Base-by-base conservation (phyloP, 176 grass and related monocot species). In the Canna indica region DNA sequence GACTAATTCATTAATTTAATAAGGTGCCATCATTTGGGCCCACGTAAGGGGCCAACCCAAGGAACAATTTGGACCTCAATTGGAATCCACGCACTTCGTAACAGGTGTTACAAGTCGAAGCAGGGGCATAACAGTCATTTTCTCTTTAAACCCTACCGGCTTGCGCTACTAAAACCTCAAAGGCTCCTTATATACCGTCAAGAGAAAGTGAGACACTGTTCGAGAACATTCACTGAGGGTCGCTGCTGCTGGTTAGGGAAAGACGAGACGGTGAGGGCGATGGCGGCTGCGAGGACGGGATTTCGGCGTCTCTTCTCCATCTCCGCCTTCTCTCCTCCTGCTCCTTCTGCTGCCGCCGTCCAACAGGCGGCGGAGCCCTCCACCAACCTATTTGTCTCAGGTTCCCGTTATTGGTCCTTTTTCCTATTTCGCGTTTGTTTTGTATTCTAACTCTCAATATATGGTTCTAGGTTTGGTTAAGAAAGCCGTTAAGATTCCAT, bases 261-360 rank as follows among this genome's bases (percentile, higher is more conserved):
- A 25, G 34, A 0, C n/a, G n/a, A n/a, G n/a, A n/a, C n/a, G n/a
- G n/a, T n/a, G 13, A 67, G 73, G 64, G 76, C 81, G 42, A 80
- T 83, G 75, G 76, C 79, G 38, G 74, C 56, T 64, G 83, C 72
- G 36, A 81, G 83, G 65, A 79, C 75, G 45, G 93, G 88, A 24
- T 79, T 96, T 74, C 86, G 85, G 69, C 83, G 88, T n/a, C 63
- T 89, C 54, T 90, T 91, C 81, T 91, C 93, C 22, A 64, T 79
- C 20, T 85, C 81, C 1, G 79, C 88, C 67, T 87, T 91, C 58
- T 28, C 76, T 22, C 76, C 73, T 64, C 71, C 68, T 42, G 82
- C 79, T 60, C 46, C 74, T 29, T 4, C 83, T 13, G 46, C 75
- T 29, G 7, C 83, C 17, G 46, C 75, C 2, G 44, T 28, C 5